Base-by-base conservation (phyloP, 1,139 yeast genomes). In the Geotrichum reessii region DNA sequence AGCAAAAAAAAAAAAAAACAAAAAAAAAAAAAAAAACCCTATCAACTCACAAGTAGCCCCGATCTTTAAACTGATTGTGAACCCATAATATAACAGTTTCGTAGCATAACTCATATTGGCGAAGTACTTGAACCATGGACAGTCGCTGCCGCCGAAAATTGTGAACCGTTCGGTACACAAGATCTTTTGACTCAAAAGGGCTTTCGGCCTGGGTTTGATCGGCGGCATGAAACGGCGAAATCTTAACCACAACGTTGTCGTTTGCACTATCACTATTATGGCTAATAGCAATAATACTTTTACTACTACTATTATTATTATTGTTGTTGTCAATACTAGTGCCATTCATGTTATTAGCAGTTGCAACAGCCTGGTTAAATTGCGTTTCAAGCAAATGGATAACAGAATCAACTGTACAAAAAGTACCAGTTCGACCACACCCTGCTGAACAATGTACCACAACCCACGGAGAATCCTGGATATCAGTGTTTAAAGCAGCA, bases 371-470 rank as follows among this genome's bases (percentile, higher is more conserved):
- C 19, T n/a, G 17, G 31, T 51, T 37, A 19, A 24, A 22, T 17
- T 52, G 54, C 22, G 62, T 64, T 11, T 61, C 67, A 54, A 80
- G 67, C 11, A 81, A 70, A 62, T 80, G 82, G 46, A 85, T 67
- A 31, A 86, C 74, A 21, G 86, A 76, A 71, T 89, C 96, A 48
- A 87, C 77, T 0, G 93, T 79, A 60, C 91, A 85, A 63, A 87
- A 86, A 0, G 92, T 88, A 1, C 96, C 96, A 0, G 96, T 89
- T 65, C 96, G 80, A 2, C 96, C 96, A 72, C 96, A 89, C 0
- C 96, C 96, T 0, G 96, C 96, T 2, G 92, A 84, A 70, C 96
- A 89, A 71, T 89, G 96, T 9, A 88, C 88, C 33, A 87, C 72
- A 0, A 85, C 74, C 17, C 64, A 42, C 4, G 57, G 57, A 3